Conservation (phyloP, 129 eudicot genomes). For the Erigeron canadensis region DNA sequence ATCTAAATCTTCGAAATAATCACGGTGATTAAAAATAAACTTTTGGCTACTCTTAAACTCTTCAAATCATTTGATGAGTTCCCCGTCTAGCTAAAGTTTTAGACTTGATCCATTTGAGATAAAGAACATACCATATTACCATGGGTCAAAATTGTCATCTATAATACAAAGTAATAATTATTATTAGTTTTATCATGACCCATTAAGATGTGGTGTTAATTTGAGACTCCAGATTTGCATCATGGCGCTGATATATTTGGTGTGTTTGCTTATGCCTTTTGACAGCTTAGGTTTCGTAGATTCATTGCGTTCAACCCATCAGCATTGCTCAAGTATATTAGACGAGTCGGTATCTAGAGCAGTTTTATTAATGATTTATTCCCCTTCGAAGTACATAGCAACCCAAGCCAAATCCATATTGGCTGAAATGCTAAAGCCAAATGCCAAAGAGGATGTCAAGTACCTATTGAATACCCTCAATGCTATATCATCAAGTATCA, state of each 20-base stretch:
- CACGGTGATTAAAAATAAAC: neutral
- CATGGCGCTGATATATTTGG: neutral
- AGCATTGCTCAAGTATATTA: constrained; percentile 39
- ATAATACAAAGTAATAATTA: no score
- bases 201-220: no score
- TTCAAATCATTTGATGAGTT: neutral
- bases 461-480: constrained; percentile 45
- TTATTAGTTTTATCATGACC: no score
- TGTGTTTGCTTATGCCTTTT: constrained; percentile 21
- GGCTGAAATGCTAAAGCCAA: constrained; percentile 41
- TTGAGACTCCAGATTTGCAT: neutral
- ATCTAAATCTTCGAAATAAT: neutral
- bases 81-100: neutral
- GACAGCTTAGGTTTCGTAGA: constrained; percentile 63
- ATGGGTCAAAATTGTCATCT: neutral
- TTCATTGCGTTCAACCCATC: constrained; percentile 56
- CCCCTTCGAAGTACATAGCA: constrained; percentile 71
- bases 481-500: constrained; percentile 43
- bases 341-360: constrained; percentile 64
- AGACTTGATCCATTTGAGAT: neutral
- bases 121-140: neutral
- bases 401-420: constrained; percentile 46
- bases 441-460: constrained; percentile 43
- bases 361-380: constrained; percentile 73
- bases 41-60: neutral